phyloP scores from a whole-genome alignment of 371 early-diverging fungal species.

The Rozella allomycis region DNA sequence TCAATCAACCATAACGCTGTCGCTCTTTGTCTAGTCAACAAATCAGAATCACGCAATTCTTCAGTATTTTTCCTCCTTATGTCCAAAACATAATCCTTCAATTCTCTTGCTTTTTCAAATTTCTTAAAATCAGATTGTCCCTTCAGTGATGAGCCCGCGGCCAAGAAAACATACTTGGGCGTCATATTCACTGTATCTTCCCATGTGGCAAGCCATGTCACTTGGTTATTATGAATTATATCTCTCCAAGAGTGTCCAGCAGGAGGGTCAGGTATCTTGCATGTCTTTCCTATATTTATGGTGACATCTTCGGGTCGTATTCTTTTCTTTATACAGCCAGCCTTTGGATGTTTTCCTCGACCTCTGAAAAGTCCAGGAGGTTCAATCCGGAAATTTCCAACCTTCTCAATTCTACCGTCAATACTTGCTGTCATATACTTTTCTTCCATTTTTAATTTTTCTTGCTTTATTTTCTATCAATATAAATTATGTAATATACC shows the following conservation, averaged over 20 bases:
- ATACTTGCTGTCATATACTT: conserved; percentile 46
- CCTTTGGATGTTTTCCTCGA: conserved; percentile 86
- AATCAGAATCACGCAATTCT: conserved; percentile 50
- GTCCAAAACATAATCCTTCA: conserved; percentile 34
- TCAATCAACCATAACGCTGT: conserved; percentile 91
- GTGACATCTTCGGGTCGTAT: conserved; percentile 80
- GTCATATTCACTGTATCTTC: conserved; percentile 80
- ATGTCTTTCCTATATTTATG: conserved; percentile 60
- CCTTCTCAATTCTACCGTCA: conserved; percentile 83
- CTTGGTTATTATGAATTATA: conserved; percentile 67
- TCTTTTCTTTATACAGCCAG: conserved; percentile 48
- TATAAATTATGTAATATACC: conserved; percentile 8
- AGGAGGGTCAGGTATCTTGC: conserved; percentile 59
- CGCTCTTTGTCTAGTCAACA: conserved; percentile 66
- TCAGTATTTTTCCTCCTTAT: conserved; percentile 55
- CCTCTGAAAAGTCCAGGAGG: conserved; percentile 92
- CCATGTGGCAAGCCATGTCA: conserved; percentile 94
- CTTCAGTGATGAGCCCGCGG: conserved; percentile 75
- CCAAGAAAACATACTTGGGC: conserved; percentile 81
- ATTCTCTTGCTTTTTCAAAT: conserved; percentile 78
- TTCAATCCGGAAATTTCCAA: conserved; percentile 89
- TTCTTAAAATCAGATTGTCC: conserved; percentile 85
- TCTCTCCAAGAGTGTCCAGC: conserved; percentile 70
- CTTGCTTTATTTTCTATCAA: conserved; percentile 38
- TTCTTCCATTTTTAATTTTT: conserved; percentile 44